These are phyloP conservation scores for Cyclocybe aegerita DNA, from an alignment of 768 basidiomycete genomes.

Conservation along the genomic window DNA sequence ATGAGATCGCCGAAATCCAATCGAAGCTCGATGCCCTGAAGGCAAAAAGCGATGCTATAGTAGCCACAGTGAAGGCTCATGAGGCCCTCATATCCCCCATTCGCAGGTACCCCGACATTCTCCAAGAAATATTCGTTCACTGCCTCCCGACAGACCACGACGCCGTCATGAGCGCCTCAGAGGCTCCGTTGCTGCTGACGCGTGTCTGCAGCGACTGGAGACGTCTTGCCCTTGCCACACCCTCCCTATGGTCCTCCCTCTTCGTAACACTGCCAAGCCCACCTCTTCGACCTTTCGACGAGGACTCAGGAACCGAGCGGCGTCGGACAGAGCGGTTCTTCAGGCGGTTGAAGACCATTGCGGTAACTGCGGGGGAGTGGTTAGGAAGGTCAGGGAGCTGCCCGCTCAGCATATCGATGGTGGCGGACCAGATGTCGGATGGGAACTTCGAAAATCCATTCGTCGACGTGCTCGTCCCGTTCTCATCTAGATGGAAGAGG, in stretches of 20 bases:
- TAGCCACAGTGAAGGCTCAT: neutral
- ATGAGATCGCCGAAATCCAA: neutral
- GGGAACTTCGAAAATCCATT: neutral
- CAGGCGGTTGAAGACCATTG: no score
- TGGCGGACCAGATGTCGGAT: neutral
- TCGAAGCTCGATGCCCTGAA: no score
- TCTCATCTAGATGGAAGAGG: neutral
- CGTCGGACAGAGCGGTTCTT: no score
- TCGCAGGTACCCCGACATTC: slow-evolving; percentile 6
- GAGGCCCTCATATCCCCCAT: slow-evolving; percentile 3
- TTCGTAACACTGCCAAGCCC: no score
- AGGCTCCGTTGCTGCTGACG: slow-evolving; percentile 5
- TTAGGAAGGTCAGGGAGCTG: neutral
- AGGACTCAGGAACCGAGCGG: no score
- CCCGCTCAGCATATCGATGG: neutral
- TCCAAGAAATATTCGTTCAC: slow-evolving; percentile 7
- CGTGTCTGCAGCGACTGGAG: slow-evolving; percentile 5
- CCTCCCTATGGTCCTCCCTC: slow-evolving; percentile 2
- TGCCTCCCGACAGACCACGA: slow-evolving; percentile 4
- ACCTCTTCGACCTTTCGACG: no score
- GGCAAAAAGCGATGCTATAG: no score
- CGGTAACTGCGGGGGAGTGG: neutral
- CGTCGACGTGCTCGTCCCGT: neutral
- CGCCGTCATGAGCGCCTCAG: neutral
- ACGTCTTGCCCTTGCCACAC: neutral